These are phyloP conservation scores for Tephrocybe sp. DNA, from an alignment of 768 basidiomycete species.

Conservation along the genomic window DNA sequence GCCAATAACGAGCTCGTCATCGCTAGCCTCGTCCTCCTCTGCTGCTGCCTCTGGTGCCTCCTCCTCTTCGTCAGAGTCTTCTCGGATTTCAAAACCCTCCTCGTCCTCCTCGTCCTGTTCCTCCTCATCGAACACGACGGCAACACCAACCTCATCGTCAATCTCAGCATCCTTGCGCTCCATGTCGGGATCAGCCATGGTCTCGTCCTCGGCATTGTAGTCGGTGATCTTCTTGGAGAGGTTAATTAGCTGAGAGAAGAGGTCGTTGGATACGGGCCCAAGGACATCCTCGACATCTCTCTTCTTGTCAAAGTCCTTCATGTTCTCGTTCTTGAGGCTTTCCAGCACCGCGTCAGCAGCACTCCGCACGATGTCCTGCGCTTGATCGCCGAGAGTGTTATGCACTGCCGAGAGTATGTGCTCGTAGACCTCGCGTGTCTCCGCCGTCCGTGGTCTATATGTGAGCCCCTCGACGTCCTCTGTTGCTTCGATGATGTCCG, in stretches of 20 bases:
- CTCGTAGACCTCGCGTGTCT: conserved; percentile 94
- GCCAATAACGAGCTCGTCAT: conserved; percentile 80
- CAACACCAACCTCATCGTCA: conserved; percentile 96
- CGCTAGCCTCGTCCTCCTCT: conserved; percentile 44
- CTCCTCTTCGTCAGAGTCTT: conserved; percentile 73
- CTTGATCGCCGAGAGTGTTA: conserved; percentile 85
- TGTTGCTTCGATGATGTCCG: conserved; percentile 93
- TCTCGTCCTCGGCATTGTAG: conserved; percentile 86
- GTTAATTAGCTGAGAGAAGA: conserved; percentile 79
- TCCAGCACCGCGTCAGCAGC: conserved; percentile 94
- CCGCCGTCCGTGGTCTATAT: conserved; percentile 91
- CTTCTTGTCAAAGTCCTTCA: conserved; percentile 98
- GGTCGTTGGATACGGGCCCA: conserved; percentile 63
- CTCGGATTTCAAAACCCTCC: conserved; percentile 82
- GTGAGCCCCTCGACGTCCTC: conserved; percentile 90
- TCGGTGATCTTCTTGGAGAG: conserved; percentile 96
- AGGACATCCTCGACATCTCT: conserved; percentile 85
- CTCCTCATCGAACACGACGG: conserved; percentile 97
- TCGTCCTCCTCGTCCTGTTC: conserved; percentile 94
- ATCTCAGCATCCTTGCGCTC: conserved; percentile 86
- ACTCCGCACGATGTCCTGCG: conserved; percentile 92
- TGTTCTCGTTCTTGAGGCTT: conserved; percentile 79
- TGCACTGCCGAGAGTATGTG: conserved; percentile 86
- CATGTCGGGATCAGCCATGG: conserved; percentile 73
- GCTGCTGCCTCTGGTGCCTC: conserved; percentile 46